A percentile compares a stretch with the other conserved stretches of the same genome.
Evolutionary conservation across 352 stramenopile species (phyloP).

Genomic region (Phytophthora kernoviae): DNA sequence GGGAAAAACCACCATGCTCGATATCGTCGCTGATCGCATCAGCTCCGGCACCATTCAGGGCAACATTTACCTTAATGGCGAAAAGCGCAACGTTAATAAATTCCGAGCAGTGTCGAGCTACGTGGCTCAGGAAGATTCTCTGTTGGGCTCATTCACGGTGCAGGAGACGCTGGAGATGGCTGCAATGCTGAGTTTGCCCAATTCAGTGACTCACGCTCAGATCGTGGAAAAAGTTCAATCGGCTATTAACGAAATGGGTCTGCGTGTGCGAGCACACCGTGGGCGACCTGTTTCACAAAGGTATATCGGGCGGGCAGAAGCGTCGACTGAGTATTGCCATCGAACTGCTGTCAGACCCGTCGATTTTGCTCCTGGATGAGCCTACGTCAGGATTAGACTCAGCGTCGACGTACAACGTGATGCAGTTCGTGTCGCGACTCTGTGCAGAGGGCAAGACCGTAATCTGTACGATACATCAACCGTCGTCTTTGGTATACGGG

Average conservation of each 20-base stretch:
- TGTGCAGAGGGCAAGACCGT: conserved; percentile 75
- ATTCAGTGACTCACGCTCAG: conserved; percentile 33
- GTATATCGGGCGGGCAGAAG: conserved; percentile 87
- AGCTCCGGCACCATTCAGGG: conserved; percentile 41
- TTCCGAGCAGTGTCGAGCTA: conserved; percentile 61
- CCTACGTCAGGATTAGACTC: conserved; percentile 93
- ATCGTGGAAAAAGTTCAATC: conserved; percentile 57
- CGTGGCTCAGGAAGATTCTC: conserved; percentile 59
- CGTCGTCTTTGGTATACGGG: conserved; percentile 62
- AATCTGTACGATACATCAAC: conserved; percentile 87
- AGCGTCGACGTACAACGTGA: conserved; percentile 86
- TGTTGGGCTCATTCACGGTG: conserved; percentile 71
- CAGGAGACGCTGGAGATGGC: conserved; percentile 71
- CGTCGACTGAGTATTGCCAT: conserved; percentile 93
- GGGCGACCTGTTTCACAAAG: conserved; percentile 85
- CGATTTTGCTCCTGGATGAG: conserved; percentile 95
- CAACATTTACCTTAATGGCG: conserved; percentile 51
- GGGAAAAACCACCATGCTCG: conserved; percentile 72
- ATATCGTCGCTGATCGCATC: conserved; percentile 58
- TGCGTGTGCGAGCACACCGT: conserved; percentile 70
- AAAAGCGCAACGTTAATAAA: conserved; percentile 32
- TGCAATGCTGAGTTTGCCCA: conserved; percentile 54
- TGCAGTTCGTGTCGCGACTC: conserved; percentile 64
- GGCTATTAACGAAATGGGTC: conserved; percentile 70
- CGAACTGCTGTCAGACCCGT: conserved; percentile 94